These are phyloP conservation scores for Ganoderma multipileum DNA, from an alignment of 1,284 basidiomycete species.

Conservation along the genomic window DNA sequence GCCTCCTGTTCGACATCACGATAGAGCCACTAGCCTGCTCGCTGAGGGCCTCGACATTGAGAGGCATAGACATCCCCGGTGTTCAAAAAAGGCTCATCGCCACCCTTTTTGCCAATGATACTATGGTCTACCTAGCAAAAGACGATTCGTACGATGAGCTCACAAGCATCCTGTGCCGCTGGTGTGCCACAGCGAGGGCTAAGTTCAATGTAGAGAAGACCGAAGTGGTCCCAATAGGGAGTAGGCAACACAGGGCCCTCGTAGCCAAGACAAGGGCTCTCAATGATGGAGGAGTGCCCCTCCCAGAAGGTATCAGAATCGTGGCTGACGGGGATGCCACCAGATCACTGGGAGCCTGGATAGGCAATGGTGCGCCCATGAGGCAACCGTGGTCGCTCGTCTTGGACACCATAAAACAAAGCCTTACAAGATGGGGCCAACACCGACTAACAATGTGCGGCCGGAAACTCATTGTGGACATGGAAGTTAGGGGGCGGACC, in stretches of 20 bases:
- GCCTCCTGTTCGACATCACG: conserved; percentile 46
- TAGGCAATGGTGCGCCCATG: no score
- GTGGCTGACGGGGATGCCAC: conserved; percentile 31
- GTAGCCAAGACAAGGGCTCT: no score
- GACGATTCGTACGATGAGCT: no score
- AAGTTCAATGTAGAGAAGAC: conserved; percentile 45
- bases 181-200: no score
- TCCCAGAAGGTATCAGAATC: no score
- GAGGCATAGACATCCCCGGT: conserved; percentile 38
- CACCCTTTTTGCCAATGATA: conserved; percentile 38
- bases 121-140: conserved; percentile 37
- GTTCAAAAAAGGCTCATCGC: conserved; percentile 34
- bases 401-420: no score
- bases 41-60: conserved; percentile 39
- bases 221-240: conserved; percentile 41
- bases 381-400: no score
- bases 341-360: conserved; percentile 37
- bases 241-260: conserved; percentile 9
- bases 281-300: no score
- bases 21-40: conserved; percentile 42
- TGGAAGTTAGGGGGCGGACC: conserved; percentile 28
- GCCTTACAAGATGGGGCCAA: no score
- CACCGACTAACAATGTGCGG: conserved; percentile 30
- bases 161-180: conserved; percentile 37
- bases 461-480: conserved; percentile 29